Conservation (phyloP, 345 rosid genomes). For the Tarenaya hassleriana region DNA sequence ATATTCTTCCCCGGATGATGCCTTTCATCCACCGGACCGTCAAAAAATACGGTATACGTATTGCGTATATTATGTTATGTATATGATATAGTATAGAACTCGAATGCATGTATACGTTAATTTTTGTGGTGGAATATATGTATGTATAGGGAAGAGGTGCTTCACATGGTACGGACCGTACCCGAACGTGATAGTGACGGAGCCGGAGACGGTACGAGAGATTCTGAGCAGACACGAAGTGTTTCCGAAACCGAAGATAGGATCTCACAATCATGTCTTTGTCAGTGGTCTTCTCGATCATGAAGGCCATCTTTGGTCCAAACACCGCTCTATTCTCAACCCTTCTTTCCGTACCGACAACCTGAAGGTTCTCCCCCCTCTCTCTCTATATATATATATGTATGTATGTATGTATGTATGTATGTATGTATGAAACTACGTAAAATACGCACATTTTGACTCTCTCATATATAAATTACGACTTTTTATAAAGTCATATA, state of each 20-base stretch:
- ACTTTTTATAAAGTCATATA: too few relatives aligned
- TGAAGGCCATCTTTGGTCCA: constrained; percentile 47
- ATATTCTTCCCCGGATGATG: constrained; percentile 6
- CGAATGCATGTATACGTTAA: background rate
- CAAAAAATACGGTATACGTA: constrained; percentile 17
- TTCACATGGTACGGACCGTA: constrained; percentile 39
- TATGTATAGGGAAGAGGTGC: constrained; percentile 39
- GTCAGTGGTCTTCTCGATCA: constrained; percentile 36
- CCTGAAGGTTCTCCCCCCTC: too few relatives aligned
- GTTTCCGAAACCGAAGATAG: constrained; percentile 33
- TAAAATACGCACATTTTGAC: background rate
- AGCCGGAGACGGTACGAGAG: constrained; percentile 37
- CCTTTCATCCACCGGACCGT: constrained; percentile 17
- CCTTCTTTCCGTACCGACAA: constrained; percentile 34
- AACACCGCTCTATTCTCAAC: constrained; percentile 42
- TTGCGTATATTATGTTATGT: background rate
- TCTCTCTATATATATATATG: too few relatives aligned
- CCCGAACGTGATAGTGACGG: constrained; percentile 35
- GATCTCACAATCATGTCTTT: constrained; percentile 27
- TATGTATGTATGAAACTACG: background rate
- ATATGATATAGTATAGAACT: background rate
- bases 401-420: background rate
- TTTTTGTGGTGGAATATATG: background rate
- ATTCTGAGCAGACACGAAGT: constrained; percentile 30
- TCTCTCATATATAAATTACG: too few relatives aligned